phyloP scores from a whole-genome alignment of 1,139 yeast species.

The Arxiozyma slooffiae region DNA sequence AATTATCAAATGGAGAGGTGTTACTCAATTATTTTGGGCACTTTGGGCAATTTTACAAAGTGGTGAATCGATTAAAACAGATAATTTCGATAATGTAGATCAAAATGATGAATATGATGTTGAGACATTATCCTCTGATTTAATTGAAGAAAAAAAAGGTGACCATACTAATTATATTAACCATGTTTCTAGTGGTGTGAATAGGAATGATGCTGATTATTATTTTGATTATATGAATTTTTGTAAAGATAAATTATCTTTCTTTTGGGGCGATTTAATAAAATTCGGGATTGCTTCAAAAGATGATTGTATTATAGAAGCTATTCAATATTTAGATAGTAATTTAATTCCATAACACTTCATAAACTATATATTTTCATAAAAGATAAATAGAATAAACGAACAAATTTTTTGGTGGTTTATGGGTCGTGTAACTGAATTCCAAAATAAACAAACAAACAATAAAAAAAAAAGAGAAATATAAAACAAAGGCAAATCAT shows the following conservation, averaged over 20 bases:
- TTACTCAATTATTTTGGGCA: conserved; percentile 73
- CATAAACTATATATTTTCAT: too few relatives aligned
- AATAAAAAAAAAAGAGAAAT: too few relatives aligned
- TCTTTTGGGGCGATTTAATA: conserved; percentile 66
- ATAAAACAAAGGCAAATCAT: conserved; percentile 96
- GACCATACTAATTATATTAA: conserved; percentile 30
- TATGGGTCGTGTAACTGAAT: not conserved
- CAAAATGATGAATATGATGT: conserved; percentile 29
- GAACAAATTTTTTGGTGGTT: not conserved
- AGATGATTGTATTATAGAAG: conserved; percentile 19
- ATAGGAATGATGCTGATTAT: conserved; percentile 16
- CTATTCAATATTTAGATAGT: not conserved
- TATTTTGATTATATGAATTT: not conserved
- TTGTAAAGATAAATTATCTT: conserved; percentile 51
- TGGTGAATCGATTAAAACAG: conserved; percentile 40
- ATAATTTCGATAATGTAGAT: conserved; percentile 15
- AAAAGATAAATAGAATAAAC: too few relatives aligned
- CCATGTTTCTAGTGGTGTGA: not conserved
- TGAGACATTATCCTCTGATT: conserved; percentile 27
- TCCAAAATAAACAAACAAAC: too few relatives aligned
- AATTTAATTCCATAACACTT: not conserved
- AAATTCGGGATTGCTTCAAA: conserved; percentile 47
- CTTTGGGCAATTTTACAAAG: conserved; percentile 86
- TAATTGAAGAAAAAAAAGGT: conserved; percentile 24
- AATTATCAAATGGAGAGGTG: conserved; percentile 65